Percentiles rank a stretch among this genome's conserved stretches.
Conservation (phyloP, 2,329 filamentous ascomycete species). For the Colletotrichum sp. region DNA sequence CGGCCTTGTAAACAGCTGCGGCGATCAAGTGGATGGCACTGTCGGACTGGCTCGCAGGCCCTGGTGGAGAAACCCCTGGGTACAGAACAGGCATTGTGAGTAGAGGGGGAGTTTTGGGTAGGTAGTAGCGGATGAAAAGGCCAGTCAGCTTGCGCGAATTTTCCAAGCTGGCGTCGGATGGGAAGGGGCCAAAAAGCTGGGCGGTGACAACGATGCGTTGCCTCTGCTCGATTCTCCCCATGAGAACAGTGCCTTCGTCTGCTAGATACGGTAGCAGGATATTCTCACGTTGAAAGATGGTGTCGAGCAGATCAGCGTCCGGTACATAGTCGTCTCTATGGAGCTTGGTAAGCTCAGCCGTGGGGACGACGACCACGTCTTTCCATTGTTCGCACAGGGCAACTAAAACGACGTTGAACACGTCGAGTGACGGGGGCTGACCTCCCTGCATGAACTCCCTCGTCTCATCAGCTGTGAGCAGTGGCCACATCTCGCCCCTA, state of each 20-base stretch:
- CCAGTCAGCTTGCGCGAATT: not conserved
- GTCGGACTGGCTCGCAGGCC: not conserved
- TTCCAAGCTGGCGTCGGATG: not conserved
- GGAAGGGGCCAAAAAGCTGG: not conserved
- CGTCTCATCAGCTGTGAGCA: not conserved
- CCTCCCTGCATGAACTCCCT: not conserved
- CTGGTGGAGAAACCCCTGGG: not conserved
- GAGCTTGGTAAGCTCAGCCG: not conserved
- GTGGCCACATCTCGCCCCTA: not conserved
- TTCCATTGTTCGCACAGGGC: not conserved
- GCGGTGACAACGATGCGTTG: not conserved
- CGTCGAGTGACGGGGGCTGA: not conserved
- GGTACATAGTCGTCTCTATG: not conserved
- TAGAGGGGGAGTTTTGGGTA: not conserved
- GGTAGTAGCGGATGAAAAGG: not conserved
- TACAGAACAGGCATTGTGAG: not conserved
- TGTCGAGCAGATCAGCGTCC: not conserved
- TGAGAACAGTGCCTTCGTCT: not conserved
- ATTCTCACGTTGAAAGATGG: not conserved
- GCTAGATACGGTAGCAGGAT: not conserved
- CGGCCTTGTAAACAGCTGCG: not conserved
- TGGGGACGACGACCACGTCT: not conserved
- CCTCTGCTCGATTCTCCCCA: not conserved
- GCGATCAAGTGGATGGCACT: not conserved
- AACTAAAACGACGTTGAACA: not conserved